phyloP scores from a whole-genome alignment of 768 basidiomycete genomes.

The Mycena sanguinolenta region DNA sequence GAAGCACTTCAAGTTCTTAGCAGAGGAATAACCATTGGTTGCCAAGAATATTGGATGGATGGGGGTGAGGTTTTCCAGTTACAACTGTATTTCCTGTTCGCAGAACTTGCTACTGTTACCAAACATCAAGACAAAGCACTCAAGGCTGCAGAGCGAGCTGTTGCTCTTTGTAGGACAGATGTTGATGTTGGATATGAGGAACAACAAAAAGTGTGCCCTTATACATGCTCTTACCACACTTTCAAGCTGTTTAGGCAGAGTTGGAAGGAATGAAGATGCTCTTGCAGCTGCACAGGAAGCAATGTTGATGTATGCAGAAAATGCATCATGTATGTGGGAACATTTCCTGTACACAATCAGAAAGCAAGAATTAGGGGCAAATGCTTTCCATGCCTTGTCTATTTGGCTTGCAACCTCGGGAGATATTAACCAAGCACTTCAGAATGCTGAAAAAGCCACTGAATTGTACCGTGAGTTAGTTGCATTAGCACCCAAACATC shows the following conservation, averaged over 20 bases:
- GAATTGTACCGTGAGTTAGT: constrained; percentile 14
- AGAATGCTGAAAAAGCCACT: neutral
- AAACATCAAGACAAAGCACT: neutral
- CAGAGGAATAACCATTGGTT: neutral
- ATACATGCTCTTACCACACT: constrained; percentile 2
- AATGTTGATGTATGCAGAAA: neutral
- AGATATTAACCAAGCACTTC: neutral
- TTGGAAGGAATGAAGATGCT: constrained; percentile 5
- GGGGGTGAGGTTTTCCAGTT: neutral
- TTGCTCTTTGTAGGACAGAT: neutral
- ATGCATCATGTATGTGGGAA: neutral
- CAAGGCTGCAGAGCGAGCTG: constrained; percentile 8
- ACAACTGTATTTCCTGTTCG: neutral
- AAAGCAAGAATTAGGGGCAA: neutral
- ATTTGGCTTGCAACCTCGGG: constrained; percentile 2
- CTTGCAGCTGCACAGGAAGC: neutral
- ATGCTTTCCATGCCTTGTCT: constrained; percentile 3
- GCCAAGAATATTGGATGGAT: neutral
- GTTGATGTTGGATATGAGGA: neutral
- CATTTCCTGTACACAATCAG: neutral
- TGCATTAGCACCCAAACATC: neutral
- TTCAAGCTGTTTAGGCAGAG: constrained; percentile 14
- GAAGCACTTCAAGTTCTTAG: neutral
- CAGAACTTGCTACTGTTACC: neutral
- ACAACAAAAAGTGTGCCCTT: neutral